Evolutionary conservation across 805 yeast genomes (phyloP), one percentile per base, ranked within the genome.

Genomic region (Lachancea mirantina): DNA sequence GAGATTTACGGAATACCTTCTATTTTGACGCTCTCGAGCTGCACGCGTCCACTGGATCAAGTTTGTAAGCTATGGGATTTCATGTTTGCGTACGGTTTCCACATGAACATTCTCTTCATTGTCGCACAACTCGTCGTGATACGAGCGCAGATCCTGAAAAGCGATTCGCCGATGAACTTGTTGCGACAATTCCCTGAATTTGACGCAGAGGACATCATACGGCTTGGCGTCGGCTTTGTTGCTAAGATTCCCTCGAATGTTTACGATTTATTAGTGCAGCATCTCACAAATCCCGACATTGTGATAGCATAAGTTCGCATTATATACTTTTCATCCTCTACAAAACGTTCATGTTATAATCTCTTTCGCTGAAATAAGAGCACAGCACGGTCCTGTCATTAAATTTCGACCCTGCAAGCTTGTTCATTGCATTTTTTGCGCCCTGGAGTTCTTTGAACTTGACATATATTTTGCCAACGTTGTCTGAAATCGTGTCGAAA

Each of bases 1-100:
- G 87, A 85, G 48, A 75, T 87, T 16, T 87, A 87, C 53, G 96
- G 94, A 0, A 77, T 87, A 43, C 83, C 87, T 4, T 76, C 88
- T 1, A 82, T 85, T 1, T 59, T 88, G 42, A 87, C 96, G 0
- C 61, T 88, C 28, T 76, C 88, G 35, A 89, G 95, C 2, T 84
- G 95, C 47, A 84, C 94, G 5, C 94, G 94, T 7, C 88, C 95
- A 0, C 62, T 88, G 27, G 61, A 64, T 19, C 84, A 87, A 41
- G 82, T 83, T 1, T 58, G 87, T 23, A 72, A 76, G 37, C 64
- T 87, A 11, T 87, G 96, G 96, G 96, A 87, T 54, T 82, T 87
- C 43, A 59, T 85, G 46, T 81, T 87, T 57, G 94, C 96, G 3
- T 87, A 84, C 48, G 96, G 96, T 0, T 74, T 82, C 13, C 95